A percentile compares a stretch with the other conserved stretches of the same genome.
Evolutionary conservation across 192 early-diverging fungal species (phyloP).

Genomic region (Spizellomyces punctatus): DNA sequence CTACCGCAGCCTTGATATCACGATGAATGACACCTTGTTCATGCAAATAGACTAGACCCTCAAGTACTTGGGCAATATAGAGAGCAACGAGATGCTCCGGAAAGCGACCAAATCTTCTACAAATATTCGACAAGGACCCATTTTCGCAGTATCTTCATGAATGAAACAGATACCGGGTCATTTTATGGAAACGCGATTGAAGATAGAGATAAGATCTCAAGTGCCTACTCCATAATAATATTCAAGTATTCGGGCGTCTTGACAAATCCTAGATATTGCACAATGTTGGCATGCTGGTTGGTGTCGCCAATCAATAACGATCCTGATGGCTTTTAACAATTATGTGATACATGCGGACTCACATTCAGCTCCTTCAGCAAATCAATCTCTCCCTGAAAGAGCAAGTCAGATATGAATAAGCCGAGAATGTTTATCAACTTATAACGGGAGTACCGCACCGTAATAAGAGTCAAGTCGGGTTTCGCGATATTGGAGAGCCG

Average conservation of each 20-base stretch:
- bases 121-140: conserved; percentile 83
- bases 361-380: conserved; percentile 50
- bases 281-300: conserved; percentile 50
- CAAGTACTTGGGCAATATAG: conserved; percentile 86
- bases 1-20: conserved; percentile 85
- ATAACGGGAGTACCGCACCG: conserved; percentile 29
- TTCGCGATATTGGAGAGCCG: conserved; percentile 34
- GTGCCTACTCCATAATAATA: conserved; percentile 51
- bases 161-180: not conserved
- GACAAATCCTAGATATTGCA: conserved; percentile 49
- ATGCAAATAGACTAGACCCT: conserved; percentile 90
- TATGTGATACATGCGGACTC: not conserved
- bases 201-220: not conserved
- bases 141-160: conserved; percentile 67
- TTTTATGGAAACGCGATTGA: not conserved
- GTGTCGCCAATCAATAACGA: not conserved
- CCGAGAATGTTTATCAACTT: conserved; percentile 29
- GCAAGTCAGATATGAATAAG: conserved; percentile 1
- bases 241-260: conserved; percentile 43
- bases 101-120: conserved; percentile 87
- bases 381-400: conserved; percentile 48
- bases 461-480: conserved; percentile 41
- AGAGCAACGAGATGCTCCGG: conserved; percentile 86
- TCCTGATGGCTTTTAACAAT: not conserved
- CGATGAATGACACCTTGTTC: conserved; percentile 84